Base-by-base conservation (phyloP, 345 rosid species). In the Geranium brycei region DNA sequence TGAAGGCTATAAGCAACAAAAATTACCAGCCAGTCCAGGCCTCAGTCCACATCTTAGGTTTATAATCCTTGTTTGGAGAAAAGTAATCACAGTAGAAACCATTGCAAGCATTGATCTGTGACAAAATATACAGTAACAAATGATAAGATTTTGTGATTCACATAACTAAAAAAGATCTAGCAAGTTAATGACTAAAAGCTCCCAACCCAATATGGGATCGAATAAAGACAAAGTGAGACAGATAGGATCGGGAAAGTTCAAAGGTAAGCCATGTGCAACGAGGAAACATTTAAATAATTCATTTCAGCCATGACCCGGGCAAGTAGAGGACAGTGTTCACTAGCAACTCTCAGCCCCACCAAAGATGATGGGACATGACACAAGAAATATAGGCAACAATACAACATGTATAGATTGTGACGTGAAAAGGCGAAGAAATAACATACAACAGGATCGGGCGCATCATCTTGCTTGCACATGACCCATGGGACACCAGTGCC, bases 401-500 rank as follows among this genome's bases (percentile, higher is more conserved):
- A 63, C 51, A 64, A 67, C 2, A 23, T 4, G 41, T 35, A 7
- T 35, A 35, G 41, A 35, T 35, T 35, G 41, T 35, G 41, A 35
- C 4, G 17, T 8, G 57, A 59, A 69, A 51, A 72, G 35, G 59
- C 61, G 40, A 8, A 53, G 61, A 11, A 32, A 69, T 19, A 19
- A 72, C 91, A 78, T 80, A 88, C 99, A 76, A 91, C 66, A 74
- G 97, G 93, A 78, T 95, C 97, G 0, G 96, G 97, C 35, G 93
- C 97, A 74, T 91, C 99, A 80, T 95, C 99, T 84, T 95, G 97
- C 82, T 95, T 95, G 91, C 99, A 95, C 99, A 95, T 95, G 81
- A 95, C 84, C 99, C 99, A 95, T 10, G 99, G 97, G 76, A 95
- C 99, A 73, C 99, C 99, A 40, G 99, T 91, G 71, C 81, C 83